phyloP scores from a whole-genome alignment of 2,329 filamentous ascomycete species.

The Ophiognomonia clavigignenti-juglandacearum region DNA sequence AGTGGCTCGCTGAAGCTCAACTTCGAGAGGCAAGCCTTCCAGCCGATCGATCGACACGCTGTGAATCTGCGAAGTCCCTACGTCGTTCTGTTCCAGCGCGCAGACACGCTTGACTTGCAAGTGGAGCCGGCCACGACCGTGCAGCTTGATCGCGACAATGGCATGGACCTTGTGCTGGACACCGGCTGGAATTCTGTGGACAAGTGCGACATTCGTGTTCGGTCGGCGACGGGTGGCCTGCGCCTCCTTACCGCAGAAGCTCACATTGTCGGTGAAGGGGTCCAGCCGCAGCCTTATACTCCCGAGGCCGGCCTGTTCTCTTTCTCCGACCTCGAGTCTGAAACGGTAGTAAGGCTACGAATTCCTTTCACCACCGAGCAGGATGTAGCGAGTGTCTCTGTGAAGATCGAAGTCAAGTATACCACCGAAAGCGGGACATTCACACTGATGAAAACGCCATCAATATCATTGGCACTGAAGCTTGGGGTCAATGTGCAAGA shows the following conservation, averaged over 20 bases:
- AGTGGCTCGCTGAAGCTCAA: constrained; percentile 60
- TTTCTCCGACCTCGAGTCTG: constrained; percentile 41
- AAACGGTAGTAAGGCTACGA: constrained; percentile 50
- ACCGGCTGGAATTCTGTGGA: constrained; percentile 70
- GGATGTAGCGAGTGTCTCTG: constrained; percentile 63
- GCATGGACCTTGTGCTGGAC: constrained; percentile 66
- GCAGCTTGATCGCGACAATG: constrained; percentile 74
- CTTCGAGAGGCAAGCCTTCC: constrained; percentile 55
- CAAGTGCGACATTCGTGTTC: constrained; percentile 56
- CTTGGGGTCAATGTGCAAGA: constrained; percentile 96
- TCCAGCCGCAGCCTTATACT: constrained; percentile 38
- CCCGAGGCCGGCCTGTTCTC: constrained; percentile 47
- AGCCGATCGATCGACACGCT: constrained; percentile 39
- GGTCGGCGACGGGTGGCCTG: constrained; percentile 61
- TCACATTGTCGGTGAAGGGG: constrained; percentile 37
- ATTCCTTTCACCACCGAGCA: constrained; percentile 84
- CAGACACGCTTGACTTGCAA: constrained; percentile 62
- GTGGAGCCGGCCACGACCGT: constrained; percentile 65
- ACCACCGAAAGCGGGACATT: constrained; percentile 62
- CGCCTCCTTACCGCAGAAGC: constrained; percentile 59
- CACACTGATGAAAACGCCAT: constrained; percentile 56
- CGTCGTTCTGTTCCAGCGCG: constrained; percentile 69
- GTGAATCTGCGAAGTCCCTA: constrained; percentile 55
- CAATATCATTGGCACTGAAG: constrained; percentile 69
- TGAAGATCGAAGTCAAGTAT: constrained; percentile 74